Evolutionary conservation across 306 rosid genomes (phyloP).

Genomic region (Prunus mira): DNA sequence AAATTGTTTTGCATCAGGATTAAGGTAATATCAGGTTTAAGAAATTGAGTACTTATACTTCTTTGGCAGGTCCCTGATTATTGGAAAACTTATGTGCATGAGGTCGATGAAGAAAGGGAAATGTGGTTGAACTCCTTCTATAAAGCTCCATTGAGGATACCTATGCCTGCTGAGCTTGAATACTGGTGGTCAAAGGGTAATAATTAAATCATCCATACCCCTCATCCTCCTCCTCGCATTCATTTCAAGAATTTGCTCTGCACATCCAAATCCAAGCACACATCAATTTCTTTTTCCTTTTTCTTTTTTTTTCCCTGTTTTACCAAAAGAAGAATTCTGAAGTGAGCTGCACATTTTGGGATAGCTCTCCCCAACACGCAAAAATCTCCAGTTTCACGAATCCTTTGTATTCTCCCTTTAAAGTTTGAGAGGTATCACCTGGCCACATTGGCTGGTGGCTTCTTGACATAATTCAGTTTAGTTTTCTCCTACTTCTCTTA

Average conservation of each 20-base stretch:
- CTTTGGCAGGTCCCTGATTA: conserved; percentile 80
- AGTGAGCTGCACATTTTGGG: neutral
- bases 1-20: conserved; percentile 5
- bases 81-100: conserved; percentile 81
- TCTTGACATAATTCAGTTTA: neutral
- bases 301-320: neutral
- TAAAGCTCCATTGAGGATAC: conserved; percentile 84
- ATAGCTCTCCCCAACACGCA: neutral
- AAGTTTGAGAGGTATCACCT: neutral
- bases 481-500: conserved; percentile 1
- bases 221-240: neutral
- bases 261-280: neutral
- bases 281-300: neutral
- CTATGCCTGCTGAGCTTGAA: conserved; percentile 98
- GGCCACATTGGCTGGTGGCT: neutral
- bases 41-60: conserved; percentile 5
- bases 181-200: conserved; percentile 83
- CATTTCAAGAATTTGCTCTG: conserved; percentile 1
- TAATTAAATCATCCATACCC: neutral
- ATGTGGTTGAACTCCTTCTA: conserved; percentile 98
- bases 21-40: neutral
- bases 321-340: neutral
- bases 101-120: conserved; percentile 91
- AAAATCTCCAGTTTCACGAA: neutral
- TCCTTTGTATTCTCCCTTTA: neutral